Percentiles rank a stretch among this genome's conserved stretches.
Evolutionary conservation across 495 filamentous ascomycete genomes (phyloP).

Genomic region (Penicillium paradoxum): DNA sequence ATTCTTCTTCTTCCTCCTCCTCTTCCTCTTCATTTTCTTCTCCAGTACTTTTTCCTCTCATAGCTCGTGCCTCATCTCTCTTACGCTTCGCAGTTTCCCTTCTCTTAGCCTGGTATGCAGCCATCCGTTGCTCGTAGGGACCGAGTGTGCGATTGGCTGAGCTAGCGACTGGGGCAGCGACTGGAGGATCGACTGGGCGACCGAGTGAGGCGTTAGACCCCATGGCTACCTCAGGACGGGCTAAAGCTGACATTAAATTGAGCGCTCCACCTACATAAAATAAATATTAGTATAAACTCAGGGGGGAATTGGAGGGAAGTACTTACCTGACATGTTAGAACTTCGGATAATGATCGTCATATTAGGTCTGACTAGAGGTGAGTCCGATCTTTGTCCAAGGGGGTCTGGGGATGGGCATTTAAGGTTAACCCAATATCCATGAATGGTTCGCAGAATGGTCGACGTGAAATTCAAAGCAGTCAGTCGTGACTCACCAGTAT

Average conservation of each 20-base stretch:
- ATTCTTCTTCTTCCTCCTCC: too few species aligned
- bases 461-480: neutral
- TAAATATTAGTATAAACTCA: neutral
- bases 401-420: neutral
- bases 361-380: neutral
- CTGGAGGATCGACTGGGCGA: neutral
- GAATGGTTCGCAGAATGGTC: neutral
- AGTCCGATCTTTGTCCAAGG: neutral
- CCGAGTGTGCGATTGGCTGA: too few species aligned
- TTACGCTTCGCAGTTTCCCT: neutral
- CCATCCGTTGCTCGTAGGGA: neutral
- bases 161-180: too few species aligned
- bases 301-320: neutral
- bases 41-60: neutral
- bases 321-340: neutral
- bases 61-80: neutral
- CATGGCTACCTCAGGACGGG: neutral
- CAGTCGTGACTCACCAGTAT: neutral
- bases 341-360: conserved; percentile 9
- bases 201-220: too few species aligned
- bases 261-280: neutral
- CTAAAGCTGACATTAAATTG: neutral
- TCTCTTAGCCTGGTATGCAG: neutral
- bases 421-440: neutral
- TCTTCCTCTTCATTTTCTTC: neutral